Evolutionary conservation across 352 stramenopile species (phyloP).

Genomic region (Phytophthora citrophthora): DNA sequence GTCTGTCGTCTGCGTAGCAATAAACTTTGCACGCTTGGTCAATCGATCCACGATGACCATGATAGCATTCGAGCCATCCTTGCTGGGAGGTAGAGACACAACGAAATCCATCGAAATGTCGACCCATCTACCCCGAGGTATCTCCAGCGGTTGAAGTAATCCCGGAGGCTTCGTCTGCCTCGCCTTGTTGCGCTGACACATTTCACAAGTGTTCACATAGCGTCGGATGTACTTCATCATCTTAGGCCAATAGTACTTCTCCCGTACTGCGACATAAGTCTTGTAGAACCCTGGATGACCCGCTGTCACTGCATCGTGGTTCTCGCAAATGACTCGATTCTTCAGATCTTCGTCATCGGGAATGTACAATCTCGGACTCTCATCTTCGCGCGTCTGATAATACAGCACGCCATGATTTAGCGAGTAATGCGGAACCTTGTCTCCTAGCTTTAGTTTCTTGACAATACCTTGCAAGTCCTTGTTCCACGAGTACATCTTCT

Average conservation of each 20-base stretch:
- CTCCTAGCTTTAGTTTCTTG: no score
- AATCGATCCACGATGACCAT: slow-evolving; percentile 20
- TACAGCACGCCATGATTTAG: no score
- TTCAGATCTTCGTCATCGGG: slow-evolving; percentile 19
- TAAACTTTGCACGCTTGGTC: slow-evolving; percentile 18
- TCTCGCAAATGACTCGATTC: slow-evolving; percentile 21
- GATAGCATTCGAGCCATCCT: slow-evolving; percentile 1
- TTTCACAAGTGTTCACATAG: slow-evolving; percentile 18
- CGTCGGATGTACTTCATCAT: slow-evolving; percentile 28
- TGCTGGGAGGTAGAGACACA: slow-evolving; percentile 1
- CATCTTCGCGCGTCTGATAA: slow-evolving; percentile 8
- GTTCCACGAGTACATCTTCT: no score
- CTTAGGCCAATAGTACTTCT: slow-evolving; percentile 14
- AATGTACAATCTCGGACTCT: slow-evolving; percentile 1
- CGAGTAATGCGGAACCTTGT: no score
- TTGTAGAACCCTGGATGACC: slow-evolving; percentile 3
- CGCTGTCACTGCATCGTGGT: slow-evolving; percentile 1
- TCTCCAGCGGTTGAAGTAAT: slow-evolving; percentile 11
- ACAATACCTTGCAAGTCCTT: no score
- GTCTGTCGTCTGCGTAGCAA: slow-evolving; percentile 6
- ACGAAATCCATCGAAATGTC: slow-evolving; percentile 26
- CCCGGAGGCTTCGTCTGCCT: slow-evolving; percentile 19
- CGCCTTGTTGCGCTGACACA: slow-evolving; percentile 17
- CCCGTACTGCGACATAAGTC: no score
- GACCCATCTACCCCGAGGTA: slow-evolving; percentile 8